Evolutionary conservation across 73 alveolate species (phyloP), one percentile per base, ranked within the genome.

Genomic region (Paramecium sexaurelia): DNA sequence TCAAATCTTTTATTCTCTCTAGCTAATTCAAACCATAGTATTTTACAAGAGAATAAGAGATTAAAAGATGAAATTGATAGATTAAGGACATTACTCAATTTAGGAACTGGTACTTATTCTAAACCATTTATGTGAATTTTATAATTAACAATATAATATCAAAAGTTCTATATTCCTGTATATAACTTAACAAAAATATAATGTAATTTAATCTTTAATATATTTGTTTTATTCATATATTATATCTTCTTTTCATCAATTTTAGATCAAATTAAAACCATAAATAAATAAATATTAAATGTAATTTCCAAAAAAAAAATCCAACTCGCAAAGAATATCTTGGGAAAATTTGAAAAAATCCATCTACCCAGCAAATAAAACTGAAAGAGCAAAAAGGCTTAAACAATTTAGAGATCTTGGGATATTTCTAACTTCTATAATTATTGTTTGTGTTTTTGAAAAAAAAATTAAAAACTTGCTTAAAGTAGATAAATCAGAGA

Each of bases 371-470:
- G 41, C 90, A n/a, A 78, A 78, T 43, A 78, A 43, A 41, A 13
- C 66, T 33, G 89, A 75, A 75, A 75, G 89, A 41, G 89, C 33
- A 75, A 75, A 39, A 37, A 75, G 89, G 15, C 2, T 75, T 2
- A 75, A 36, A 75, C 29, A 75, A 41, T 75, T 33, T 39, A 75
- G 89, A 75, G 89, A 75, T 75, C 7, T 75, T 20, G 66, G 71
- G 37, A 39, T 75, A 75, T 75, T 75, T 75, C 35, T 75, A 33
- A 33, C 69, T 6, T 75, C 89, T 15, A 75, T 75, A 0, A 32
- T 75, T 15, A 6, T 75, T 26, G 66, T 75, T 19, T 17, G 69
- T 36, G 71, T 75, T 15, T 75, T 75, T 75, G 89, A 75, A 36
- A 75, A 75, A 56, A 75, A 75, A 41, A 75, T 75, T 7, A 8